Percentiles rank a stretch among this genome's conserved stretches.
These are phyloP conservation scores for Clonostachys chloroleuca DNA, from an alignment of 2,329 filamentous ascomycete species.

Conservation along the genomic window DNA sequence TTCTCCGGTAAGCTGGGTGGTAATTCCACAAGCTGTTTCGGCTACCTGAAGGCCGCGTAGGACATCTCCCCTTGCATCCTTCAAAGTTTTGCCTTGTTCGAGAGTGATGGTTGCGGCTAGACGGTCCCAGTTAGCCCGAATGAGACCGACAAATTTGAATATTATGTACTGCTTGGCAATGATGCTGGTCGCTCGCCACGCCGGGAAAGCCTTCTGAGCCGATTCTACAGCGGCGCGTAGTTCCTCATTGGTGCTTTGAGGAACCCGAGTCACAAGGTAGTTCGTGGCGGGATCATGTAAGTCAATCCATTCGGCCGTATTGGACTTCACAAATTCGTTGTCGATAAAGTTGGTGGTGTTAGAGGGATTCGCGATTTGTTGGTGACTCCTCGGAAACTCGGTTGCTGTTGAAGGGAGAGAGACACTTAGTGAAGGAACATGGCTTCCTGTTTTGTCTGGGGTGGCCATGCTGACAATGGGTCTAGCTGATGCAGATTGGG, in stretches of 20 bases:
- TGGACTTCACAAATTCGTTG: slow-evolving; percentile 63
- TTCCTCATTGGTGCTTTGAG: slow-evolving; percentile 68
- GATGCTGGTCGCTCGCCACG: slow-evolving; percentile 62
- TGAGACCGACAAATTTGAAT: slow-evolving; percentile 70
- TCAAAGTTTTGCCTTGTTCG: slow-evolving; percentile 76
- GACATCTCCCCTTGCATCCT: slow-evolving; percentile 70
- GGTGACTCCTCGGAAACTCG: too few relatives aligned
- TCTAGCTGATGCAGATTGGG: too few relatives aligned
- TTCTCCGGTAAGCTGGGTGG: slow-evolving; percentile 69
- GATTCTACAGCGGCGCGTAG: slow-evolving; percentile 64
- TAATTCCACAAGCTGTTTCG: slow-evolving; percentile 69
- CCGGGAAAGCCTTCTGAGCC: slow-evolving; percentile 64
- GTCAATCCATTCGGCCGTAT: slow-evolving; percentile 64
- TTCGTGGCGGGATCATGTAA: slow-evolving; percentile 75
- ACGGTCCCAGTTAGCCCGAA: slow-evolving; percentile 74
- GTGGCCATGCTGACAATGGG: too few relatives aligned
- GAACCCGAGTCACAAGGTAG: slow-evolving; percentile 72
- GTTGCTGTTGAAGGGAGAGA: too few relatives aligned
- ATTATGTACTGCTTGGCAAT: slow-evolving; percentile 70
- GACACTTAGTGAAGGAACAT: too few relatives aligned
- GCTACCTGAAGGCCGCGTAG: slow-evolving; percentile 72
- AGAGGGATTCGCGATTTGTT: too few relatives aligned
- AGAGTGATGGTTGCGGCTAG: slow-evolving; percentile 72
- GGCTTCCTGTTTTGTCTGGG: too few relatives aligned
- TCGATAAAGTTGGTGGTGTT: slow-evolving; percentile 48